Conservation (phyloP, 2,329 filamentous ascomycete genomes). For the Aspergillus novofumigatus region DNA sequence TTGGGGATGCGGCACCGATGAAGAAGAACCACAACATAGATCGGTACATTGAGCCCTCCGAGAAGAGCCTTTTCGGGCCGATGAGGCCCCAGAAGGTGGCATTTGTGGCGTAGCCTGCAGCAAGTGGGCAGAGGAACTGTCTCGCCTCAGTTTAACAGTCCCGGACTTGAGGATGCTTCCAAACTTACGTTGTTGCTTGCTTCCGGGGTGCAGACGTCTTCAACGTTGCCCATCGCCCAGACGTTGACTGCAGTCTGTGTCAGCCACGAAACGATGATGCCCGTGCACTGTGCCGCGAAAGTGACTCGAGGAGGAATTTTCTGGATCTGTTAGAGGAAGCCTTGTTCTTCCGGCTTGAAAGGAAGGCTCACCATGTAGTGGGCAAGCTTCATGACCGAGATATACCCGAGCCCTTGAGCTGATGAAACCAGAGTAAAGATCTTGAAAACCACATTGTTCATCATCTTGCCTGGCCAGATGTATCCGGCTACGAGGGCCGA, state of each 20-base stretch:
- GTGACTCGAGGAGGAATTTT: conserved; percentile 42
- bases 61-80: conserved; percentile 64
- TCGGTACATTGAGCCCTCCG: conserved; percentile 55
- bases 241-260: conserved; percentile 44
- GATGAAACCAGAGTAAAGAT: conserved; percentile 24
- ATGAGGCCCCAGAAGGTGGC: conserved; percentile 60
- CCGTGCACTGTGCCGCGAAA: conserved; percentile 47
- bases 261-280: conserved; percentile 43
- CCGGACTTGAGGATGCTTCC: background rate
- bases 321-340: conserved; percentile 20
- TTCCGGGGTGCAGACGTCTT: conserved; percentile 48
- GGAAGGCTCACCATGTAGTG: conserved; percentile 18
- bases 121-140: conserved; percentile 1
- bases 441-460: conserved; percentile 26
- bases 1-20: conserved; percentile 56
- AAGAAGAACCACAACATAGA: conserved; percentile 66
- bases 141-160: background rate
- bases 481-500: conserved; percentile 23
- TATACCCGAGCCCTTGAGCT: conserved; percentile 21
- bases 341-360: background rate
- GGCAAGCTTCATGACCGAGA: conserved; percentile 27
- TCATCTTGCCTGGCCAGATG: conserved; percentile 27
- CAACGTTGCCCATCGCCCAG: conserved; percentile 43
- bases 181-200: conserved; percentile 37
- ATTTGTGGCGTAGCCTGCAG: conserved; percentile 1